phyloP scores from a whole-genome alignment of 768 basidiomycete genomes.

The Wakefieldia striispora region DNA sequence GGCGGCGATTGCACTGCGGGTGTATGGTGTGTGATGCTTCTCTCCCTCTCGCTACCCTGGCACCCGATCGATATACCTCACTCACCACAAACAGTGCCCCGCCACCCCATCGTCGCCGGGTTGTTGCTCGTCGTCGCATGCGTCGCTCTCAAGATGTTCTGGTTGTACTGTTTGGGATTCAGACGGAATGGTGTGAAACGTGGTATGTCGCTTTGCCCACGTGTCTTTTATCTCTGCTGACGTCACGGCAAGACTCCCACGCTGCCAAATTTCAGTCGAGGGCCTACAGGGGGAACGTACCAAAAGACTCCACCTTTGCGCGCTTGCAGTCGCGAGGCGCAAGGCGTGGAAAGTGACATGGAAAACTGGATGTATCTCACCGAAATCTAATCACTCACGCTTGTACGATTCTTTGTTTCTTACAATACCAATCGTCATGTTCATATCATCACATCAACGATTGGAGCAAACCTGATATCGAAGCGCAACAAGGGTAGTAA shows the following conservation, averaged over 20 bases:
- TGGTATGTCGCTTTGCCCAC: conserved; percentile 8
- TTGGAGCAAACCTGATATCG: not conserved
- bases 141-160: not conserved
- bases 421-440: too few species aligned
- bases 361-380: too few species aligned
- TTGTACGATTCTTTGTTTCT: too few species aligned
- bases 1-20: conserved; percentile 5
- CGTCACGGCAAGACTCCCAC: conserved; percentile 7
- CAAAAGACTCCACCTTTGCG: conserved; percentile 7
- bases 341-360: not conserved
- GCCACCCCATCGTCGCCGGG: conserved; percentile 10
- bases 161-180: conserved; percentile 1
- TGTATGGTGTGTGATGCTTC: conserved; percentile 14
- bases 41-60: not conserved
- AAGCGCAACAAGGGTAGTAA: conserved; percentile 11
- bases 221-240: not conserved
- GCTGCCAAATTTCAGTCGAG: conserved; percentile 21
- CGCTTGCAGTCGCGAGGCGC: conserved; percentile 10
- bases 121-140: conserved; percentile 11
- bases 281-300: conserved; percentile 13
- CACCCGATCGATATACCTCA: too few species aligned
- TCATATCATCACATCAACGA: not conserved
- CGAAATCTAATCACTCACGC: too few species aligned
- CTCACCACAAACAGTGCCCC: not conserved
- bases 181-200: not conserved